These are phyloP conservation scores for Hanseniaspora taiwanica DNA, from an alignment of 805 yeast species.

Conservation along the genomic window DNA sequence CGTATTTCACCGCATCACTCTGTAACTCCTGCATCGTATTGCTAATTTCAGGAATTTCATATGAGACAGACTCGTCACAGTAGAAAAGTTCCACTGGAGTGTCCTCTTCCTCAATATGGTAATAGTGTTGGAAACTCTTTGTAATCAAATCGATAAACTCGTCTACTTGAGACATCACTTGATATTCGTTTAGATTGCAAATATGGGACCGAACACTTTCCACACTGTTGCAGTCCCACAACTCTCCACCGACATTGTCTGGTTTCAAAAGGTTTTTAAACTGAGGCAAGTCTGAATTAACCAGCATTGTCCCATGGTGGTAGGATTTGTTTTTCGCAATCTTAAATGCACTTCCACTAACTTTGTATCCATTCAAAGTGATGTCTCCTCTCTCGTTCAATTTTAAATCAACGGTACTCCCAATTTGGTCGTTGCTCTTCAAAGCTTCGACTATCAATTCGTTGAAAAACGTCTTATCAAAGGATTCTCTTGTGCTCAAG, in stretches of 20 bases:
- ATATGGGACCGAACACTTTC: conserved; percentile 77
- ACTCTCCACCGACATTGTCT: conserved; percentile 31
- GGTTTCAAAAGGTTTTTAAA: conserved; percentile 48
- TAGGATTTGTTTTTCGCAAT: conserved; percentile 69
- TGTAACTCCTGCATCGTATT: conserved; percentile 30
- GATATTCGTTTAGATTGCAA: conserved; percentile 37
- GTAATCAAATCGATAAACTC: conserved; percentile 19
- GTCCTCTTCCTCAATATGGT: conserved; percentile 14
- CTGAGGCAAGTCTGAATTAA: conserved; percentile 47
- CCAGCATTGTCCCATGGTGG: conserved; percentile 93
- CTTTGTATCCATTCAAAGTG: conserved; percentile 30
- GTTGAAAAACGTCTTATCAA: conserved; percentile 46
- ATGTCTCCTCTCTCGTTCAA: conserved; percentile 78
- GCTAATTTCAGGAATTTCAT: conserved; percentile 27
- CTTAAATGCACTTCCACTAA: conserved; percentile 90
- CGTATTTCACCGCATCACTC: conserved; percentile 50
- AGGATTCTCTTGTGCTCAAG: conserved; percentile 53
- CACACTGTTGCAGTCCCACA: conserved; percentile 38
- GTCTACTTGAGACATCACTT: conserved; percentile 28
- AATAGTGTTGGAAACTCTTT: conserved; percentile 14
- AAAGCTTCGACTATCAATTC: conserved; percentile 30
- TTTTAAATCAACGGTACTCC: conserved; percentile 8
- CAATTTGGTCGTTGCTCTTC: conserved; percentile 3
- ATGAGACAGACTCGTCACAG: conserved; percentile 20
- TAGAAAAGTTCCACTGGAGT: conserved; percentile 14